Percentiles rank a stretch among this genome's conserved stretches.
Conservation (phyloP, 306 rosid genomes). For the Argentina anserina region DNA sequence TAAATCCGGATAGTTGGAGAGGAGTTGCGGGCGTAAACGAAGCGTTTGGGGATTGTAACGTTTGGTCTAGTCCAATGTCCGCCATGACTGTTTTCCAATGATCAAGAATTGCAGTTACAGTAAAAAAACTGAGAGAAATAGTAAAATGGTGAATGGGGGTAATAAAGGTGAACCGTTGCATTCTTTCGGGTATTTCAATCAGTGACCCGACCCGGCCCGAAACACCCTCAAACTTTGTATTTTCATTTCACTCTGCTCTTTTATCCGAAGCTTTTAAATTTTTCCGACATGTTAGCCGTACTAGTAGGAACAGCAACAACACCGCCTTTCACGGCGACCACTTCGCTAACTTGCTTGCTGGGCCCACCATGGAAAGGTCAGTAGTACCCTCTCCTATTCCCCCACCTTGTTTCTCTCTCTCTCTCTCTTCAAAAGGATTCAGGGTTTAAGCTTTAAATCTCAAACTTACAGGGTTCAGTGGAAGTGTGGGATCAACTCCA, state of each 20-base stretch:
- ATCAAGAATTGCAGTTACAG: not conserved
- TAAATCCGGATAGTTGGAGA: constrained; percentile 33
- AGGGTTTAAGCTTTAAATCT: constrained; percentile 4
- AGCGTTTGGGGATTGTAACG: not conserved
- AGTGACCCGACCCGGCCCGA: not conserved
- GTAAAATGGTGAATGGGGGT: no score
- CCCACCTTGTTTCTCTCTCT: not conserved
- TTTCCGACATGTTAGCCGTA: constrained; percentile 5
- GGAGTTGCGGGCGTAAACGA: constrained; percentile 4
- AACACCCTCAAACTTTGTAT: no score
- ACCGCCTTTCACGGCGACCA: not conserved
- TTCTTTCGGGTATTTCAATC: not conserved
- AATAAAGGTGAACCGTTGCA: not conserved
- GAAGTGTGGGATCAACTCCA: constrained; percentile 20
- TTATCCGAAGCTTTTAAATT: not conserved
- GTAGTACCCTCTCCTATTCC: not conserved
- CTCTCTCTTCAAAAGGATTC: not conserved
- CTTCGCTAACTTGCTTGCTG: constrained; percentile 9
- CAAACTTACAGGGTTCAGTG: constrained; percentile 21
- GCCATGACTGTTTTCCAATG: constrained; percentile 15
- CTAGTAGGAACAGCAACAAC: not conserved
- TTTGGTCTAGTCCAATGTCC: not conserved
- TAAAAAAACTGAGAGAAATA: not conserved
- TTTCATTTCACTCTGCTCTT: not conserved
- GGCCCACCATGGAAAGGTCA: constrained; percentile 21